Percentiles rank a stretch among this genome's conserved stretches.
Evolutionary conservation across 179 eudicot species (phyloP).

Genomic region (Beta lomatogona): DNA sequence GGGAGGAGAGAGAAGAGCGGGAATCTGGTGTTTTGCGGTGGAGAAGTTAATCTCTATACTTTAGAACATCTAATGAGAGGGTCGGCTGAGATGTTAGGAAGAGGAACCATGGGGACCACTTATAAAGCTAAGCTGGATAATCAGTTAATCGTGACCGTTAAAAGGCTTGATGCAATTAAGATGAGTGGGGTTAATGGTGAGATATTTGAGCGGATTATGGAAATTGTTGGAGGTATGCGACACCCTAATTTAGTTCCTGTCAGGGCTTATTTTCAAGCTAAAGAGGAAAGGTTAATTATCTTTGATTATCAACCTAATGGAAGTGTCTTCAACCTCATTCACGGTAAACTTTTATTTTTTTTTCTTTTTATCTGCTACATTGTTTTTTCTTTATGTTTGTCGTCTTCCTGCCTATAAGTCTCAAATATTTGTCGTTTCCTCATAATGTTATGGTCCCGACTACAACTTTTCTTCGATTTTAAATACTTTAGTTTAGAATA

Average conservation of each 20-base stretch:
- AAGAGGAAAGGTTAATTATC: slow-evolving; percentile 67
- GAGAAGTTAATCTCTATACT: slow-evolving; percentile 48
- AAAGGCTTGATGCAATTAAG: slow-evolving; percentile 74
- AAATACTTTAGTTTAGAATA: too few relatives aligned
- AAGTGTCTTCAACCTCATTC: slow-evolving; percentile 82
- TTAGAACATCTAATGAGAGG: slow-evolving; percentile 87
- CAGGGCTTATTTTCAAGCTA: slow-evolving; percentile 80
- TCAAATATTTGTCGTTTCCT: too few relatives aligned
- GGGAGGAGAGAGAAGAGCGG: slow-evolving; percentile 48
- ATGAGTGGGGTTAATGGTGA: slow-evolving; percentile 52
- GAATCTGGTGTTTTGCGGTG: slow-evolving; percentile 57
- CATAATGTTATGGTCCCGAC: too few relatives aligned
- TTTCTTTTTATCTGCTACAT: neutral
- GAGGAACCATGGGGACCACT: slow-evolving; percentile 84
- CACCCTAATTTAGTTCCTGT: slow-evolving; percentile 90
- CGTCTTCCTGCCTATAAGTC: too few relatives aligned
- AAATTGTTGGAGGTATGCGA: slow-evolving; percentile 58
- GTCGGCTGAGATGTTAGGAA: slow-evolving; percentile 88
- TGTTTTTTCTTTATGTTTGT: neutral
- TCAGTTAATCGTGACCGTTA: slow-evolving; percentile 65
- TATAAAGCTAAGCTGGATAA: slow-evolving; percentile 80
- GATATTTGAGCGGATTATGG: slow-evolving; percentile 70
- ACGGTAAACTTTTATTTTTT: slow-evolving; percentile 44
- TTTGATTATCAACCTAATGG: slow-evolving; percentile 90
- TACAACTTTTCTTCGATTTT: too few relatives aligned